Evolutionary conservation across 2,329 filamentous ascomycete species (phyloP), one percentile per base, ranked within the genome.

Genomic region (Epichloe amarillans): DNA sequence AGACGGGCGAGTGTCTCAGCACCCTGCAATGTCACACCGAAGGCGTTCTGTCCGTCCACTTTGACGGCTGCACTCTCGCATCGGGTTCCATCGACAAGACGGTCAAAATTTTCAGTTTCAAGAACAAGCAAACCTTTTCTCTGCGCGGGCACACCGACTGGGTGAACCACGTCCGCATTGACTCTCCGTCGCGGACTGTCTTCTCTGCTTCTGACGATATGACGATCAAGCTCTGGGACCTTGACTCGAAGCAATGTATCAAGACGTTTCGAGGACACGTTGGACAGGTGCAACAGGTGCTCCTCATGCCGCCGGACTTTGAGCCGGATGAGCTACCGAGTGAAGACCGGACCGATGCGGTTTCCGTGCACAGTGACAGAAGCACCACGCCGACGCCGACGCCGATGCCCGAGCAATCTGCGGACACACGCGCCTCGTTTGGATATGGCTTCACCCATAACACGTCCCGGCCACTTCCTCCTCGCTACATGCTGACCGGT

Each of bases 181-280:
- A 98, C 64, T 77, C 83, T 0, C 70, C 77, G 1, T 94, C 88
- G 10, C 83, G 88, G 14, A 96, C 90, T 0, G 76, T 97, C 3
- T 85, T 97, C 61, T 95, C 91, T 0, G 89, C 89, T 1, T 96
- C 89, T 0, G 93, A 98, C 63, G 93, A 98, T 65, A 84, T 88
- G 62, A 93, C 86, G 0, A 81, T 95, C 57, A 88, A 89, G 59
- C 74, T 98, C 2, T 96, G 91, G 91, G 91, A 97, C 61, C 74
- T 98, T 37, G 88, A 96, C 62, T 87, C 85, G 1, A 83, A 84
- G 61, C 73, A 79, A 50, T 91, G 86, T 64, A 84, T 97, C 64
- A 75, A 75, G 56, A 80, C 68, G 4, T 97, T 90, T 61, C 80
- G 88, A 58, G 91, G 90, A 6, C 93, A 98, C 61, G 89, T 96